Conservation (phyloP, 495 filamentous ascomycete species). For the Aspergillus nidulans region DNA sequence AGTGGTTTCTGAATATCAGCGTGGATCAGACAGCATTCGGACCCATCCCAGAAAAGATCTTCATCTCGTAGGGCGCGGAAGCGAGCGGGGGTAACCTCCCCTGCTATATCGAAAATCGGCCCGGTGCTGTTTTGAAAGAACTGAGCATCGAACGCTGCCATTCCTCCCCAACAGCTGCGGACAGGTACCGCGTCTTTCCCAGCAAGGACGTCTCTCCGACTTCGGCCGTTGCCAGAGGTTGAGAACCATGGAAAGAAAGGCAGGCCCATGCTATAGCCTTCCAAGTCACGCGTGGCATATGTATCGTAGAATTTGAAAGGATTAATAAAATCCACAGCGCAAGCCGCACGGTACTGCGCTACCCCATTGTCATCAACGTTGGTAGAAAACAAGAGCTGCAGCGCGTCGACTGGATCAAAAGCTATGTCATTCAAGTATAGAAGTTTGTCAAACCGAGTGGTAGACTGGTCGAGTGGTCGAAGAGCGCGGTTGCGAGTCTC, state of each 20-base stretch:
- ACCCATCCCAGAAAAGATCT: slow-evolving; percentile 67
- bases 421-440: slow-evolving; percentile 73
- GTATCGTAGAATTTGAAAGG: slow-evolving; percentile 79
- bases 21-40: slow-evolving; percentile 74
- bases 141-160: slow-evolving; percentile 69
- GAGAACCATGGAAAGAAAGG: slow-evolving; percentile 74
- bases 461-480: slow-evolving; percentile 48
- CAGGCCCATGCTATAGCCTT: slow-evolving; percentile 65
- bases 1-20: slow-evolving; percentile 55
- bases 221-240: slow-evolving; percentile 47
- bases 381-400: slow-evolving; percentile 71
- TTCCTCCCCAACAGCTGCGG: slow-evolving; percentile 76
- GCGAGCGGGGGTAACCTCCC: slow-evolving; percentile 43
- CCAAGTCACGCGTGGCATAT: slow-evolving; percentile 68
- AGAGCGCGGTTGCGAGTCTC: slow-evolving; percentile 73
- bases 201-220: slow-evolving; percentile 54
- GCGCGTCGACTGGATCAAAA: slow-evolving; percentile 66
- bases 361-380: slow-evolving; percentile 52
- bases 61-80: slow-evolving; percentile 55
- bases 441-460: slow-evolving; percentile 55
- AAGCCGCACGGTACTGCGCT: slow-evolving; percentile 65
- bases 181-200: slow-evolving; percentile 66
- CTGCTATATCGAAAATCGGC: not conserved
- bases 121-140: slow-evolving; percentile 44
- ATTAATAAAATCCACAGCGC: slow-evolving; percentile 70